phyloP scores from a whole-genome alignment of 129 eudicot species.

The Saussurea involucrata region DNA sequence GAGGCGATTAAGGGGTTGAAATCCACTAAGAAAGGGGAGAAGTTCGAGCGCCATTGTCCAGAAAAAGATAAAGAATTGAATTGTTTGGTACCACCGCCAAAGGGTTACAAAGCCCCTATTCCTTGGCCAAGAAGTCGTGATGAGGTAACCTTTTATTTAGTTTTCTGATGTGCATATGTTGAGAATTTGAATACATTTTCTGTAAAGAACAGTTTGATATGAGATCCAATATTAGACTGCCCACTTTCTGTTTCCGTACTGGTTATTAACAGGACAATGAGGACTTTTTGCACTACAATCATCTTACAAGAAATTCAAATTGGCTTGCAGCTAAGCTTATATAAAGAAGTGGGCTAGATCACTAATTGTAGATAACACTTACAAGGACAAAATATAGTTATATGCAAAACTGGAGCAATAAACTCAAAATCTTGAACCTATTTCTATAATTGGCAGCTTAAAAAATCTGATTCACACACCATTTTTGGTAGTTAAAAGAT shows the following conservation, averaged over 20 bases:
- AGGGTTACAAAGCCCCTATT: constrained; percentile 65
- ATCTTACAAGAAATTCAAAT: background rate
- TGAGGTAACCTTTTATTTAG: constrained; percentile 43
- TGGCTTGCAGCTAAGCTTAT: background rate
- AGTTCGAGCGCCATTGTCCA: constrained; percentile 91
- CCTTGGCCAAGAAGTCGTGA: constrained; percentile 94
- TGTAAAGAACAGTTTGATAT: background rate
- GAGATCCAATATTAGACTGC: background rate
- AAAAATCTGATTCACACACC: background rate
- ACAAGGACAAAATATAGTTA: background rate
- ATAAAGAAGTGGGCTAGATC: background rate
- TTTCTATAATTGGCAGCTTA: background rate
- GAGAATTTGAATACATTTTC: background rate
- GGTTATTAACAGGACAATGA: background rate
- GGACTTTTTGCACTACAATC: background rate
- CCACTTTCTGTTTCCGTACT: background rate
- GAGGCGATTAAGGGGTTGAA: constrained; percentile 59
- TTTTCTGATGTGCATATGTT: background rate
- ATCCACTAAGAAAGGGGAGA: constrained; percentile 84
- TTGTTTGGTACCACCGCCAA: constrained; percentile 86
- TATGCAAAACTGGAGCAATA: background rate
- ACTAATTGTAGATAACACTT: background rate
- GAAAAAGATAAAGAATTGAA: constrained; percentile 53
- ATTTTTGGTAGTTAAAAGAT: background rate
- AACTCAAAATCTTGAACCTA: background rate